Conservation (phyloP, 805 yeast genomes). For the Clavispora santaluciae region DNA sequence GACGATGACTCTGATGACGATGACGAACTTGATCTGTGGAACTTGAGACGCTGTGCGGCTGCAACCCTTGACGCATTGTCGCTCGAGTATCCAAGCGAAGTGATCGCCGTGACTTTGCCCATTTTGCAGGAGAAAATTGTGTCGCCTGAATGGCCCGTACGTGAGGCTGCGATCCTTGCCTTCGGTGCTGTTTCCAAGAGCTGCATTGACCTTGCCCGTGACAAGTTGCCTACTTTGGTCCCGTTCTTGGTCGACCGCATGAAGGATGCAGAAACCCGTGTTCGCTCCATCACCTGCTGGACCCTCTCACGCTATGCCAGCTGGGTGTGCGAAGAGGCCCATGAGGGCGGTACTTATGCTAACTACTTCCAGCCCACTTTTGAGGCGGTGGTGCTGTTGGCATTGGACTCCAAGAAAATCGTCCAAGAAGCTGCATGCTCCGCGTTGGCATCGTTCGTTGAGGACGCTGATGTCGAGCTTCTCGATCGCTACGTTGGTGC, state of each 20-base stretch:
- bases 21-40: constrained; percentile 76
- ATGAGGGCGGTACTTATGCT: constrained; percentile 55
- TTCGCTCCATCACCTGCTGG: constrained; percentile 95
- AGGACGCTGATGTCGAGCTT: constrained; percentile 59
- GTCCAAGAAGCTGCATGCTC: constrained; percentile 96
- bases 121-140: constrained; percentile 65
- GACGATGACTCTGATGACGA: constrained; percentile 73
- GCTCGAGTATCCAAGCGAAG: constrained; percentile 58
- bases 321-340: constrained; percentile 76
- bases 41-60: constrained; percentile 87
- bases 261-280: constrained; percentile 72
- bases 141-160: constrained; percentile 75
- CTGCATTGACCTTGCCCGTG: constrained; percentile 64
- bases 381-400: constrained; percentile 67
- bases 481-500: constrained; percentile 62
- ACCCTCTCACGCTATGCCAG: constrained; percentile 78
- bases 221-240: constrained; percentile 72
- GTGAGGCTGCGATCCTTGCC: constrained; percentile 92
- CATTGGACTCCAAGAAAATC: constrained; percentile 77
- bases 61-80: constrained; percentile 86
- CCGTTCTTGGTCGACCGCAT: constrained; percentile 82
- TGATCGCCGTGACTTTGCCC: constrained; percentile 67
- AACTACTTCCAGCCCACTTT: constrained; percentile 72
- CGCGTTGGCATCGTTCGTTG: constrained; percentile 79
- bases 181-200: constrained; percentile 94